Evolutionary conservation across 768 basidiomycete species (phyloP), one percentile per base, ranked within the genome.

Genomic region (Lenzites betulinus): DNA sequence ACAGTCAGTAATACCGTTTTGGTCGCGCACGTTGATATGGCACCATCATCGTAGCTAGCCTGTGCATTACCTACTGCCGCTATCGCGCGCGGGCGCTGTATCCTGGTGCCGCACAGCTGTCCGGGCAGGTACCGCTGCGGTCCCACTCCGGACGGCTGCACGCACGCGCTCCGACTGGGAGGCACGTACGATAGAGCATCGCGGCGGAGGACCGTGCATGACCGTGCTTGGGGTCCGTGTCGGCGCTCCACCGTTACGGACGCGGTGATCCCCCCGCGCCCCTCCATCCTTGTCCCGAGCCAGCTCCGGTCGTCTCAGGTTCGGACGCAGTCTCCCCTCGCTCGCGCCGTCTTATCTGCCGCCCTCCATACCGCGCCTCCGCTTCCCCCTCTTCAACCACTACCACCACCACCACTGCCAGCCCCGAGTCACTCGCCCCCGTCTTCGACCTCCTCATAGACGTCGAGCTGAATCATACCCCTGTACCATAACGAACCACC

Each of bases 51-150:
- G n/a, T n/a, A 41, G 13, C 15, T 20, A 43, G 3, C 18, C 18
- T 18, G 25, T n/a, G 52, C 11, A 9, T 25, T 9, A 18, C n/a
- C n/a, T 18, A 43, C n/a, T 23, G 22, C 35, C 12, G 30, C 46
- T 23, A 54, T 46, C 30, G 0, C 30, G 28, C 42, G n/a, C 39
- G 49, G 49, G 33, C 49, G 33, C 35, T 38, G 20, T 33, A 11
- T 33, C n/a, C n/a, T n/a, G n/a, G 30, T 33, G 6, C 42, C 43
- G 18, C 49, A 51, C 13, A 23, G 52, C 28, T n/a, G 43, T 7
- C 26, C 22, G 55, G 46, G n/a, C 48, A 58, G 48, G 56, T 58
- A 58, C 56, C 56, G 47, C 48, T 43, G 48, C 56, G 56, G 56
- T 50, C 28, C 56, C 56, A 43, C 26, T 33, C 56, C 38, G 48